Evolutionary conservation across 1,284 basidiomycete species (phyloP).

Genomic region (Rhodotorula sp.): DNA sequence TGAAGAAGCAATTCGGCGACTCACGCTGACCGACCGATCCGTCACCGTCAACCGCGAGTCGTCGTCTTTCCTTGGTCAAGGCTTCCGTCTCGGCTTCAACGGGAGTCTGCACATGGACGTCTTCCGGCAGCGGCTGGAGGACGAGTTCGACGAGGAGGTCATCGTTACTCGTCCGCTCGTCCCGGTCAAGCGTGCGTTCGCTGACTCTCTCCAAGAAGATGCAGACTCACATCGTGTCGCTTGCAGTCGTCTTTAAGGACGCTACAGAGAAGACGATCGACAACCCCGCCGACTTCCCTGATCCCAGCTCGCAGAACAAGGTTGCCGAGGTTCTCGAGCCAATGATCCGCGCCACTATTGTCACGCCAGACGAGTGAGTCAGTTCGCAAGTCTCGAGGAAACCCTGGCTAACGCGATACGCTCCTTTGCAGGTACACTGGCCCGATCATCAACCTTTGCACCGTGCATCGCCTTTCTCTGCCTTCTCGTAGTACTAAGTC

Average conservation of each 20-base stretch:
- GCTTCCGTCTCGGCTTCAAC: constrained; percentile 89
- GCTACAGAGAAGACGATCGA: constrained; percentile 66
- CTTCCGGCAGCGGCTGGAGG: constrained; percentile 90
- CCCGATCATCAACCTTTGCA: constrained; percentile 83
- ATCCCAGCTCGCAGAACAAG: constrained; percentile 61
- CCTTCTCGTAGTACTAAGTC: neutral
- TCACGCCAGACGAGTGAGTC: constrained; percentile 39
- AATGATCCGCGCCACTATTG: constrained; percentile 51
- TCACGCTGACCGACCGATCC: constrained; percentile 81
- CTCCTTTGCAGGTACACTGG: constrained; percentile 38
- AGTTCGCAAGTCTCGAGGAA: neutral
- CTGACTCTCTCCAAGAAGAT: neutral
- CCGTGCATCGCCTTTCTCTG: constrained; percentile 39
- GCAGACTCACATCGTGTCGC: neutral
- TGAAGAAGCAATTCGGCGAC: constrained; percentile 89
- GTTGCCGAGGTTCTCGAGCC: constrained; percentile 81
- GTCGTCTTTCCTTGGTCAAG: constrained; percentile 91
- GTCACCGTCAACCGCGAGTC: constrained; percentile 91
- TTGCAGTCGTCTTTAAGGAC: constrained; percentile 68
- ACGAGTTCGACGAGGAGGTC: constrained; percentile 71
- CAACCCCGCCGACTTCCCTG: constrained; percentile 91
- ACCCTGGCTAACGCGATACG: neutral
- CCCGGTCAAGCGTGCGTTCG: constrained; percentile 73
- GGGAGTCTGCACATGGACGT: constrained; percentile 98
- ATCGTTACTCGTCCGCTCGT: constrained; percentile 79